These are phyloP conservation scores for Arabis hirsuta DNA, from an alignment of 345 rosid genomes.

Conservation along the genomic window DNA sequence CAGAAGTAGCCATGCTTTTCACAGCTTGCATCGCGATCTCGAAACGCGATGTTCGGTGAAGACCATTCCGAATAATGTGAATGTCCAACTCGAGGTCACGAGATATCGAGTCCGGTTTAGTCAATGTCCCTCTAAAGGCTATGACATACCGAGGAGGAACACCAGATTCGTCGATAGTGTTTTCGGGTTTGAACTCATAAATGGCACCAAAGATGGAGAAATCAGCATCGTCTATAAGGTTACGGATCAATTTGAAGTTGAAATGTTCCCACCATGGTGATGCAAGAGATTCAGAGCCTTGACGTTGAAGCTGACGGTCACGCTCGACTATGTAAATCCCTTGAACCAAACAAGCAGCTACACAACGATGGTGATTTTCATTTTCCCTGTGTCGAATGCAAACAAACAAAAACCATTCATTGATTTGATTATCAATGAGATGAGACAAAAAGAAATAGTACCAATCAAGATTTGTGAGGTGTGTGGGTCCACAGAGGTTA, in stretches of 20 bases:
- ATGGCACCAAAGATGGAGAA: conserved; percentile 81
- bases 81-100: conserved; percentile 69
- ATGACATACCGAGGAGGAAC: conserved; percentile 61
- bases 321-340: conserved; percentile 64
- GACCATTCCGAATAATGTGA: conserved; percentile 62
- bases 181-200: conserved; percentile 50
- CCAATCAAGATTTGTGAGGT: conserved; percentile 63
- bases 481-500: conserved; percentile 58
- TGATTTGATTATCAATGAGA: not conserved
- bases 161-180: conserved; percentile 23
- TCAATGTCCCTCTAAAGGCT: conserved; percentile 84
- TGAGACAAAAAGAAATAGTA: conserved; percentile 26
- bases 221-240: conserved; percentile 70
- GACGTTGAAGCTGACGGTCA: conserved; percentile 67
- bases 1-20: conserved; percentile 57
- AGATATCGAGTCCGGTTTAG: conserved; percentile 62
- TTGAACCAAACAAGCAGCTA: conserved; percentile 73
- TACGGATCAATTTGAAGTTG: conserved; percentile 56
- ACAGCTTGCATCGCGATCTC: conserved; percentile 77
- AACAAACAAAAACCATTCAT: not conserved
- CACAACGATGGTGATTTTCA: conserved; percentile 58
- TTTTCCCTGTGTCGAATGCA: conserved; percentile 43
- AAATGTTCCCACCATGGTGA: conserved; percentile 80
- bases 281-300: conserved; percentile 54
- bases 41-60: conserved; percentile 65